Percentiles rank a stretch among this genome's conserved stretches.
phyloP scores from a whole-genome alignment of 148 eudicot genomes.

The Hydrangea macrophylla region DNA sequence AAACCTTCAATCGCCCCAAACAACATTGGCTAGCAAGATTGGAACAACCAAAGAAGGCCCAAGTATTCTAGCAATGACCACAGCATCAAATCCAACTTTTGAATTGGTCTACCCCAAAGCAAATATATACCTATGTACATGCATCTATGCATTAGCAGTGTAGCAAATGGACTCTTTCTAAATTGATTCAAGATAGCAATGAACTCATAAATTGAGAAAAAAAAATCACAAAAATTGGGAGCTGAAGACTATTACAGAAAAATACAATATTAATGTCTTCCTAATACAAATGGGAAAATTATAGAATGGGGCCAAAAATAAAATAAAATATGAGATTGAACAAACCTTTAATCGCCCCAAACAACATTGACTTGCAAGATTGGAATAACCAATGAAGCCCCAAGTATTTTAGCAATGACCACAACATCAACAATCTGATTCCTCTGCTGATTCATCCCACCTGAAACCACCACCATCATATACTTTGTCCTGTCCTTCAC shows the following conservation, averaged over 20 bases:
- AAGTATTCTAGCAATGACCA: constrained; percentile 85
- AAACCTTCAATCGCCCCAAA: constrained; percentile 98
- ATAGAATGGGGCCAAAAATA: not conserved
- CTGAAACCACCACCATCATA: constrained; percentile 84
- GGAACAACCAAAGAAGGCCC: constrained; percentile 95
- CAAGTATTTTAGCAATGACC: constrained; percentile 85
- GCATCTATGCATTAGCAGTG: not conserved
- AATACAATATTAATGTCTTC: not conserved
- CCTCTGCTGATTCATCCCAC: constrained; percentile 96
- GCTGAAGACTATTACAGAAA: not conserved
- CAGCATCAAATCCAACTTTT: too few relatives aligned
- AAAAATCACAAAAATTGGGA: too few relatives aligned
- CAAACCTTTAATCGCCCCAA: constrained; percentile 96
- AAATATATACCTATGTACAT: not conserved
- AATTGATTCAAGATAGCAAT: not conserved
- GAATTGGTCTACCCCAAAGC: not conserved
- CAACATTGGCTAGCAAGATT: constrained; percentile 75
- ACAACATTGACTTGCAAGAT: constrained; percentile 83
- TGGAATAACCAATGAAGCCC: constrained; percentile 91
- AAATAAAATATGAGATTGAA: not conserved
- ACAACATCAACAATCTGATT: constrained; percentile 99
- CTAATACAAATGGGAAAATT: not conserved
- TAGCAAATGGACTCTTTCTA: not conserved
- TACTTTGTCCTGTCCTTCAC: constrained; percentile 52
- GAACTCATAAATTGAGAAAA: not conserved